Evolutionary conservation across 2,329 filamentous ascomycete genomes (phyloP).

Genomic region (Lasiodiplodia sp.): DNA sequence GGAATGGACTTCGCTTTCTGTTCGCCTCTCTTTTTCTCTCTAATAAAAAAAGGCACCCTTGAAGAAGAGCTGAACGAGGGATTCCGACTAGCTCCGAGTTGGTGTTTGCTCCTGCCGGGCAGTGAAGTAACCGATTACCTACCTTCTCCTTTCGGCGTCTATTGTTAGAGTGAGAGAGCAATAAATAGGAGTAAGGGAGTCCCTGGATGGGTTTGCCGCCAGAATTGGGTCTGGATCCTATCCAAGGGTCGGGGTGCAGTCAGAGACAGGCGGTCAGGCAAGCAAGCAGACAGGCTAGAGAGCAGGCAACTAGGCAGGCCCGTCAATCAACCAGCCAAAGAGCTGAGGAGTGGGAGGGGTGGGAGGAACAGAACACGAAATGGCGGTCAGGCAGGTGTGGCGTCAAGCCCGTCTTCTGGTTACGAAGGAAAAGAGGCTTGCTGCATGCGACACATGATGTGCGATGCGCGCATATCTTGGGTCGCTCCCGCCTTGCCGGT

Average conservation of each 20-base stretch:
- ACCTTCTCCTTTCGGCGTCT: neutral
- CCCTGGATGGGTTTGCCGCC: neutral
- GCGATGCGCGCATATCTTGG: neutral
- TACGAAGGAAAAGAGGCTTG: neutral
- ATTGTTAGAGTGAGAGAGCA: neutral
- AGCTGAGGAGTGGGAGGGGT: neutral
- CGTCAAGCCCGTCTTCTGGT: neutral
- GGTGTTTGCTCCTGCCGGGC: no score
- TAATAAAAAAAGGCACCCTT: neutral
- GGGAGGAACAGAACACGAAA: neutral
- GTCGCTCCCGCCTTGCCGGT: neutral
- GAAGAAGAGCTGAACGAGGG: neutral
- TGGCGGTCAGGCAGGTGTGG: constrained; percentile 8
- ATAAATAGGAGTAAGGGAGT: neutral
- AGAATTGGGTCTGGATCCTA: neutral
- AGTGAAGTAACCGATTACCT: neutral
- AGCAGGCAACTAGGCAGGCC: neutral
- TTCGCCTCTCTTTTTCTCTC: no score
- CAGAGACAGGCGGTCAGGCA: neutral
- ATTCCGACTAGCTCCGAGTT: neutral
- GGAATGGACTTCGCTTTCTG: no score
- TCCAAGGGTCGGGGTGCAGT: neutral
- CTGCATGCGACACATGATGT: neutral
- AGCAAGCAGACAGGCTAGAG: neutral
- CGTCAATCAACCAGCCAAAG: no score